Evolutionary conservation across 352 stramenopile species (phyloP).

Genomic region (Phytophthora capsici): DNA sequence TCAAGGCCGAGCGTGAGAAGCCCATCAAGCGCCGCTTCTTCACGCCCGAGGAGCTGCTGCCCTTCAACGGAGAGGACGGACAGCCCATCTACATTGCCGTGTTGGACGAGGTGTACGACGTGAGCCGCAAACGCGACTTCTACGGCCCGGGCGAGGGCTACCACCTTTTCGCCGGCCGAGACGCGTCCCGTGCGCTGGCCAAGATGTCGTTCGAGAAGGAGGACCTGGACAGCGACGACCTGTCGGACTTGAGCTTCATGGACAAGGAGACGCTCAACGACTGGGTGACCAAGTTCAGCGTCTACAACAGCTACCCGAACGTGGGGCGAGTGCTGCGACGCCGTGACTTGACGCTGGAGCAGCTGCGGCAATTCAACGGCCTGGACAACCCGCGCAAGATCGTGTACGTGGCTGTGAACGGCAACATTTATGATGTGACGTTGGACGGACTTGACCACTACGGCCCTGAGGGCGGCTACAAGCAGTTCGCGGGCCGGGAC

Average conservation of each 20-base stretch:
- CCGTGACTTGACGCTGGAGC: conserved; percentile 75
- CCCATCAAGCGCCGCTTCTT: conserved; percentile 89
- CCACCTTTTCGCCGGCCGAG: conserved; percentile 95
- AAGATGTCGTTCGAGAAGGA: conserved; percentile 97
- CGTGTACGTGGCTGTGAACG: conserved; percentile 94
- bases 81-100: conserved; percentile 96
- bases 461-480: conserved; percentile 93
- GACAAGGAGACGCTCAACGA: conserved; percentile 89
- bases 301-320: conserved; percentile 96
- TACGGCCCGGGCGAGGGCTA: conserved; percentile 97
- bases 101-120: conserved; percentile 97
- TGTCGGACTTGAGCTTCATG: conserved; percentile 84
- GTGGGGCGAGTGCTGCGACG: conserved; percentile 91
- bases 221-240: conserved; percentile 88
- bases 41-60: conserved; percentile 89
- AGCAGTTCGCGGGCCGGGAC: conserved; percentile 96
- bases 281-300: conserved; percentile 96
- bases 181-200: conserved; percentile 93
- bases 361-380: conserved; percentile 89
- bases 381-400: conserved; percentile 85
- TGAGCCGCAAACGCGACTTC: conserved; percentile 94
- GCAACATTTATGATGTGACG: conserved; percentile 97
- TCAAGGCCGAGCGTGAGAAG: conserved; percentile 71
- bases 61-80: conserved; percentile 92
- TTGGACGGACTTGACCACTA: conserved; percentile 96